Base-by-base conservation (phyloP, 768 basidiomycete genomes). In the Amylocystis lapponica region DNA sequence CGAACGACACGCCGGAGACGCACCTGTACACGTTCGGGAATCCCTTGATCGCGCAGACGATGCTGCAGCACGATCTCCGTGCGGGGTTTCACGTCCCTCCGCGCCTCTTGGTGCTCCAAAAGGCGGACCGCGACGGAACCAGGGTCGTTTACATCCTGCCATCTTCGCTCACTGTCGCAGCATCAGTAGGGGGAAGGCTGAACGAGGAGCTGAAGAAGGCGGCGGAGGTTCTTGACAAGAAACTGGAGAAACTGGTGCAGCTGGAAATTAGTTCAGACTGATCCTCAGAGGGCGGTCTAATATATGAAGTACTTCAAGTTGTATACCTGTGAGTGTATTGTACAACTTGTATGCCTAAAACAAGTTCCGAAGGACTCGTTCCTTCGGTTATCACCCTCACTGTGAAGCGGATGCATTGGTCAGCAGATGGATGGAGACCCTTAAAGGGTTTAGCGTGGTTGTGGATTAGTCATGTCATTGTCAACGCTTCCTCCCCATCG, bases 21-120 rank as follows among this genome's bases (percentile, higher is more conserved):
- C 51, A 64, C 31, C 53, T 70, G 11, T 79, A 79, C 57, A 67
- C 63, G 22, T 61, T 76, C 43, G 76, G 76, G 14, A 77, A 77
- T 55, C 77, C 77, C 2, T 56, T 74, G 36, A 59, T 74, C 35
- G 77, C 75, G 0, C 67, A 73, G 43, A 56, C 53, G 2, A 67
- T 79, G 49, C 41, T 78, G 39, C 51, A 58, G 43, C 54, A 65
- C 46, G 72, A 76, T 44, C 50, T 68, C 32, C 58, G 58, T 13
- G 69, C 65, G 0, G 71, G 63, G 2, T 57, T 64, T 19, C 62
- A 71, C 53, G 62, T 78, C 17, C 76, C 77, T 6, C 72, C 66
- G 19, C 66, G 70, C 16, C 31, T 78, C 7, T 55, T 77, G 16
- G 51, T 79, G 21, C 42, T 62, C 16, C 71, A 72, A 50, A 68